phyloP scores from a whole-genome alignment of 495 filamentous ascomycete genomes.

The Aspergillus indologenus region DNA sequence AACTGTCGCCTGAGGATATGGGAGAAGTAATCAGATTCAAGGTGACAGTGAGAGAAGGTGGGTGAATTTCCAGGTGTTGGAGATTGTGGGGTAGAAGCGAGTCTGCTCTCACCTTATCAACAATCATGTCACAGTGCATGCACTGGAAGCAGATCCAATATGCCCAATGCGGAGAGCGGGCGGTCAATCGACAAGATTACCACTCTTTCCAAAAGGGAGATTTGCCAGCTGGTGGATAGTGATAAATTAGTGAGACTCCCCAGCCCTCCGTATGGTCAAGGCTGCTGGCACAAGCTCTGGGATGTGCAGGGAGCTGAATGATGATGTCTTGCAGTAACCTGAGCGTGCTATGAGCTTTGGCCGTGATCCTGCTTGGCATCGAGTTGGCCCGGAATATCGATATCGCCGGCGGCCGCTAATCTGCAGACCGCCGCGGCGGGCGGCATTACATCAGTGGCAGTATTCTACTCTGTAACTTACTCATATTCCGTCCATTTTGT shows the following conservation, averaged over 20 bases:
- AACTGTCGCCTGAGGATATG: constrained; percentile 13
- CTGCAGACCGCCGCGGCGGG: background rate
- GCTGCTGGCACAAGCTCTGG: background rate
- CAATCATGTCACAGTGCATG: constrained; percentile 14
- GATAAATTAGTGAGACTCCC: background rate
- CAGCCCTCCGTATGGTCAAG: background rate
- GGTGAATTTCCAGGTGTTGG: background rate
- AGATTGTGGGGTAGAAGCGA: constrained; percentile 5
- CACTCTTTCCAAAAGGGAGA: background rate
- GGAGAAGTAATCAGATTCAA: background rate
- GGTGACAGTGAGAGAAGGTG: background rate
- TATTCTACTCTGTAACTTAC: too few relatives aligned
- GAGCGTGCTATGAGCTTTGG: constrained; percentile 26
- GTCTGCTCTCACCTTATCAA: constrained; percentile 20
- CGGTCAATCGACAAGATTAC: constrained; percentile 2
- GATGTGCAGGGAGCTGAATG: constrained; percentile 2
- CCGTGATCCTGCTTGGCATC: constrained; percentile 27
- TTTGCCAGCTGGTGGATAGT: background rate
- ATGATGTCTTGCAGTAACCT: constrained; percentile 1
- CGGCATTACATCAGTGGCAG: constrained; percentile 6
- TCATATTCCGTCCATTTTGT: too few relatives aligned
- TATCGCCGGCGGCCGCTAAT: constrained; percentile 7
- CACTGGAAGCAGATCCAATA: constrained; percentile 11
- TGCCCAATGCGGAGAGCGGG: constrained; percentile 18
- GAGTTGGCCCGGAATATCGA: constrained; percentile 23